phyloP scores from a whole-genome alignment of 75 land plant species.

The Ceratopteris richardii region DNA sequence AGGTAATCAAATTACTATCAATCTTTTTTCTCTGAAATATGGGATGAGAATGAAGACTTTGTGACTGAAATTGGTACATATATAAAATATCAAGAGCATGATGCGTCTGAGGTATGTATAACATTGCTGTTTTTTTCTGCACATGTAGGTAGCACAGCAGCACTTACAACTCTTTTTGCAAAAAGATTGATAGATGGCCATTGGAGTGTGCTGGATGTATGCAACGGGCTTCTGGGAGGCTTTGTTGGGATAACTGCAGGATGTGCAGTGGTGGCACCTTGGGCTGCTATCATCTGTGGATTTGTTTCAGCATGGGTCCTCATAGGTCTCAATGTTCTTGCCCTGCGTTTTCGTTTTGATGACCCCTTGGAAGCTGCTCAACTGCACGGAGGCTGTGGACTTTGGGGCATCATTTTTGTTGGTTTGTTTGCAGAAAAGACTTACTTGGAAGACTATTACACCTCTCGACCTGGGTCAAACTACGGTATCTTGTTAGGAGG shows the following conservation, averaged over 20 bases:
- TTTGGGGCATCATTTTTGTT: conserved; percentile 78
- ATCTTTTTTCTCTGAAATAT: too few relatives aligned
- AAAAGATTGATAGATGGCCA: conserved; percentile 44
- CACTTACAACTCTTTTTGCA: conserved; percentile 54
- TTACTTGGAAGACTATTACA: conserved; percentile 23
- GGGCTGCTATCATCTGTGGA: conserved; percentile 39
- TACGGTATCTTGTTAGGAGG: conserved; percentile 31
- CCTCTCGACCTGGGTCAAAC: not conserved
- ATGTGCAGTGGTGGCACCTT: conserved; percentile 71
- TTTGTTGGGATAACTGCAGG: conserved; percentile 76
- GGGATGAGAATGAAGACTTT: too few relatives aligned
- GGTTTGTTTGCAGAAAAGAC: conserved; percentile 63
- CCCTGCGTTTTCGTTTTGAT: conserved; percentile 45
- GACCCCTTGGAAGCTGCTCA: conserved; percentile 40
- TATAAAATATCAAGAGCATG: too few relatives aligned
- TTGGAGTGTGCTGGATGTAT: conserved; percentile 44
- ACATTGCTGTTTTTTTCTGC: too few relatives aligned
- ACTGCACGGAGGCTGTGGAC: conserved; percentile 78
- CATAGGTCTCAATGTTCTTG: conserved; percentile 51
- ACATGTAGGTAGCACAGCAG: conserved; percentile 52
- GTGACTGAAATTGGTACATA: too few relatives aligned
- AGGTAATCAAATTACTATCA: too few relatives aligned
- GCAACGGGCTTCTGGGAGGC: conserved; percentile 74
- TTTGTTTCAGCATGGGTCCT: conserved; percentile 47
- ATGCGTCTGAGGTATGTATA: too few relatives aligned